A percentile compares a stretch with the other conserved stretches of the same genome.
These are phyloP conservation scores for Aspergillus carbonarius DNA, from an alignment of 2,329 filamentous ascomycete genomes.

Conservation along the genomic window DNA sequence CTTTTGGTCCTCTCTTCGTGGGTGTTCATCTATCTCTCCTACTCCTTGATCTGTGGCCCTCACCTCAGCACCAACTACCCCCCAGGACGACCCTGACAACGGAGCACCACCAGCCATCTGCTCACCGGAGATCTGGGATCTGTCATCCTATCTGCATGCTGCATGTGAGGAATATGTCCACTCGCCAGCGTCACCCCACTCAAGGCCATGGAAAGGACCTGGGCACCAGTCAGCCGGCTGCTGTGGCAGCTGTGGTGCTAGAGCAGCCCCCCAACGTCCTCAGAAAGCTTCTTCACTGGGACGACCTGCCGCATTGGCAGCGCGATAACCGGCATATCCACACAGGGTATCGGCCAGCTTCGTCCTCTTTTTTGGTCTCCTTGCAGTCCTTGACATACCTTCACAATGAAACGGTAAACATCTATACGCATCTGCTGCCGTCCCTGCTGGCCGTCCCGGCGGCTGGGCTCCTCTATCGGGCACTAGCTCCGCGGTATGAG, in stretches of 20 bases:
- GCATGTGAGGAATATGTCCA: constrained; percentile 28
- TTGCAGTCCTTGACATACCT: constrained; percentile 60
- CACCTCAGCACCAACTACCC: not conserved
- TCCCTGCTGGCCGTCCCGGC: constrained; percentile 57
- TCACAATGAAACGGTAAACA: constrained; percentile 71
- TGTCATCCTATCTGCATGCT: constrained; percentile 10
- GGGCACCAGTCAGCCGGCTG: constrained; percentile 24
- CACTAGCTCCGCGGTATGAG: constrained; percentile 65
- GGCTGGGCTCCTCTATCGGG: constrained; percentile 55
- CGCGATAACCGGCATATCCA: constrained; percentile 69
- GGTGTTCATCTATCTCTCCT: not conserved
- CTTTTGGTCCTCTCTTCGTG: not conserved
- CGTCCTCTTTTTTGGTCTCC: constrained; percentile 60
- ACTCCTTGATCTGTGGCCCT: not conserved
- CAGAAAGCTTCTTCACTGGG: constrained; percentile 48
- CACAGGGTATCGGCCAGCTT: constrained; percentile 64
- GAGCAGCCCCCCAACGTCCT: constrained; percentile 30
- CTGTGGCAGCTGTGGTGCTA: constrained; percentile 26
- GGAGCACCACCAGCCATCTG: not conserved
- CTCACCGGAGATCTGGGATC: constrained; percentile 3
- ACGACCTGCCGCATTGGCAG: constrained; percentile 54
- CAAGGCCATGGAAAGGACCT: constrained; percentile 18
- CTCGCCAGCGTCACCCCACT: constrained; percentile 34
- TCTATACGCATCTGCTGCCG: constrained; percentile 70
- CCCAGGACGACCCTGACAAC: not conserved